phyloP scores from a whole-genome alignment of 1,284 basidiomycete genomes.

The Trichosporon coremiiforme region DNA sequence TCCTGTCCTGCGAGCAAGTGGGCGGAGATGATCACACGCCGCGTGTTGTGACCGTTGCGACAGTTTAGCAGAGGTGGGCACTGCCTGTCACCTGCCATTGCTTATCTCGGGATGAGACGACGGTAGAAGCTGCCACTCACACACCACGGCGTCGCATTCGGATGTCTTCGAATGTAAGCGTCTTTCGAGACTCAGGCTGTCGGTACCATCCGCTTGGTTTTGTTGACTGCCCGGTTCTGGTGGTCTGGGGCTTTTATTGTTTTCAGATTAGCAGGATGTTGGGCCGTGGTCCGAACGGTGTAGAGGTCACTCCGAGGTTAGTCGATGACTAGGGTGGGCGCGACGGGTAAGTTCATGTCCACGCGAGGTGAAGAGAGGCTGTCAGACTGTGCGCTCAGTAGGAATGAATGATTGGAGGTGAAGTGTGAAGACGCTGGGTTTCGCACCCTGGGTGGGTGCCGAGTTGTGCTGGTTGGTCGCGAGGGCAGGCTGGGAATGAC shows the following conservation, averaged over 20 bases:
- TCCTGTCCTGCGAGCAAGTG: background rate
- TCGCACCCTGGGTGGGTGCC: background rate
- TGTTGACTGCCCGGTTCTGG: background rate
- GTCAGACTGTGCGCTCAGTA: background rate
- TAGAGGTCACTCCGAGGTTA: background rate
- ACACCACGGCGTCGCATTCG: background rate
- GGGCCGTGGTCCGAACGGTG: background rate
- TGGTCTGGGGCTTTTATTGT: background rate
- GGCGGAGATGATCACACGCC: background rate
- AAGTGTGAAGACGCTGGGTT: background rate
- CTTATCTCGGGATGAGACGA: background rate
- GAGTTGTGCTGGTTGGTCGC: background rate
- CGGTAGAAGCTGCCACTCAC: background rate
- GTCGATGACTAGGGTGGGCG: background rate
- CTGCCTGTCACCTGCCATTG: background rate
- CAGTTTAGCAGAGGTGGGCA: background rate
- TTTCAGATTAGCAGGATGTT: background rate
- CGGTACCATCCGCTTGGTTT: background rate
- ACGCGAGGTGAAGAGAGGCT: background rate
- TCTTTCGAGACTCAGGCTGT: background rate
- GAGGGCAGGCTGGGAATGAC: conserved; percentile 1
- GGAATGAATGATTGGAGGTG: background rate
- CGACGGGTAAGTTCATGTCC: background rate
- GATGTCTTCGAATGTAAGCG: background rate
- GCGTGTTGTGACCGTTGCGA: background rate